Percentiles rank a stretch among this genome's conserved stretches.
Evolutionary conservation across 345 rosid species (phyloP).

Genomic region (Excoecaria agallocha): DNA sequence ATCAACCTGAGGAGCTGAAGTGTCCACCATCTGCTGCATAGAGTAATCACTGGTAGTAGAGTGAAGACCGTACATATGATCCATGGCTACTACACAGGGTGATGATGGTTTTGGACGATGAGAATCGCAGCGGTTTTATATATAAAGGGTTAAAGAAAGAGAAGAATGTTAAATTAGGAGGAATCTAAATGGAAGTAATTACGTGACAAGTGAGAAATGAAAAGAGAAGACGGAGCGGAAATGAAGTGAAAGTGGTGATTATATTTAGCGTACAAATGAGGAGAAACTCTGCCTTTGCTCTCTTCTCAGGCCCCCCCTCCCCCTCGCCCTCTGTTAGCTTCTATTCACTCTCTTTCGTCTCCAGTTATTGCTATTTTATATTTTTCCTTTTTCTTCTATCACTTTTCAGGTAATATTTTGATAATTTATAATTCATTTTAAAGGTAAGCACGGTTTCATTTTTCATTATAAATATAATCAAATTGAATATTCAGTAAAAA

Average conservation of each 20-base stretch:
- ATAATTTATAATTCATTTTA: too few species aligned
- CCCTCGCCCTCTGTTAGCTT: not conserved
- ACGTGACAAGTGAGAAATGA: not conserved
- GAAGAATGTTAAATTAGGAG: not conserved
- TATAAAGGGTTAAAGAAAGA: not conserved
- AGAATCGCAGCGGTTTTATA: too few species aligned
- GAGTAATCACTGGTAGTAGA: slow-evolving; percentile 16
- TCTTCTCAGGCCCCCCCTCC: not conserved
- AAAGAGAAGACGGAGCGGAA: slow-evolving; percentile 1
- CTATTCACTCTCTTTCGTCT: too few species aligned
- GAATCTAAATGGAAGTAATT: not conserved
- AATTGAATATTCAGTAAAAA: too few species aligned
- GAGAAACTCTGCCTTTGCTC: slow-evolving; percentile 14
- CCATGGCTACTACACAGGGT: slow-evolving; percentile 21
- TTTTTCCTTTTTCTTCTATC: too few species aligned
- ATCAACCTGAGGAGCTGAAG: slow-evolving; percentile 9
- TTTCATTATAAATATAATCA: too few species aligned
- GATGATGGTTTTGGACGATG: not conserved
- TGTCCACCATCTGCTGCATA: slow-evolving; percentile 12
- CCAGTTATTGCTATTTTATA: too few species aligned
- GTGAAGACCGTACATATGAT: slow-evolving; percentile 35
- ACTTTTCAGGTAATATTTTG: too few species aligned
- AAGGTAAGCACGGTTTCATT: too few species aligned
- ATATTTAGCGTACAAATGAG: slow-evolving; percentile 40
- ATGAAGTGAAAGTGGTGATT: not conserved